phyloP scores from a whole-genome alignment of 257 asterid genomes.

The Petrea volubilis region DNA sequence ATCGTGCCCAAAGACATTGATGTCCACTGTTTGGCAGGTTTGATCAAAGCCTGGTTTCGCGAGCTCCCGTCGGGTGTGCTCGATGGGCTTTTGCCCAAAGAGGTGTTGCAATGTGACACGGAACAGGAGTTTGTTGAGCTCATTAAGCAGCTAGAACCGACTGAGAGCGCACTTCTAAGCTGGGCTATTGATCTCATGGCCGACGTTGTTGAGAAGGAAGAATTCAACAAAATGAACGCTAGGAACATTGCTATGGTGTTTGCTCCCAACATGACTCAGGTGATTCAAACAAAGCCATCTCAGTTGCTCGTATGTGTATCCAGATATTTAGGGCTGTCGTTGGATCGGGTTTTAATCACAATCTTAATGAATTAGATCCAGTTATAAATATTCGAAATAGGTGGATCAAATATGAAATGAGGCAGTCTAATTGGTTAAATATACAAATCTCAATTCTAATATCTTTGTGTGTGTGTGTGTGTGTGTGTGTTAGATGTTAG shows the following conservation, averaged over 20 bases:
- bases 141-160: conserved; percentile 62
- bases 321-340: background rate
- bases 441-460: too few species aligned
- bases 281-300: conserved; percentile 1
- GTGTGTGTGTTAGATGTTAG: conserved; percentile 63
- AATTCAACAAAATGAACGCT: conserved; percentile 83
- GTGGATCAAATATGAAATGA: too few species aligned
- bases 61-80: conserved; percentile 85
- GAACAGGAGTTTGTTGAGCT: conserved; percentile 70
- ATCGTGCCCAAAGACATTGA: conserved; percentile 74
- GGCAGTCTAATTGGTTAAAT: too few species aligned
- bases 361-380: too few species aligned
- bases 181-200: conserved; percentile 97
- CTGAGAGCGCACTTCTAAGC: conserved; percentile 63
- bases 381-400: too few species aligned
- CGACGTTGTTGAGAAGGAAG: conserved; percentile 84
- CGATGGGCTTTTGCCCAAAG: conserved; percentile 79
- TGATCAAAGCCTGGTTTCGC: conserved; percentile 90
- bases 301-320: background rate
- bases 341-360: background rate
- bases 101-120: conserved; percentile 59
- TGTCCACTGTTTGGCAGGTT: conserved; percentile 83
- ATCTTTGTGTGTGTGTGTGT: too few species aligned
- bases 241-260: conserved; percentile 90
- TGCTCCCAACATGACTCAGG: conserved; percentile 98